Conservation (phyloP, 1,284 basidiomycete species). For the Trametes hirsuta region DNA sequence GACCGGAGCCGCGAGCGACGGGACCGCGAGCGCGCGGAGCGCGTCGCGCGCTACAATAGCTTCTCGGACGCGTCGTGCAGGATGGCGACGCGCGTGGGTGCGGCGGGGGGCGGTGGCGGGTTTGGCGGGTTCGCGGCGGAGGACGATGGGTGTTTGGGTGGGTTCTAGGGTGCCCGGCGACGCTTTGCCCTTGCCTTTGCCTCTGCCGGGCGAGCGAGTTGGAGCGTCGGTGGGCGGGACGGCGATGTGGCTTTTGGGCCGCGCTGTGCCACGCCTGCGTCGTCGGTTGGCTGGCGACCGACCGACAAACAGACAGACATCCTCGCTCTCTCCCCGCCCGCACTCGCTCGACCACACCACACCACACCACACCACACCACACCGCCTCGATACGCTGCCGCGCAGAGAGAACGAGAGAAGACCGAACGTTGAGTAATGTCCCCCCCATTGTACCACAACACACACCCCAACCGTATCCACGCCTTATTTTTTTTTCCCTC, state of each 20-base stretch:
- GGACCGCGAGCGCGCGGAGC: conserved; percentile 22
- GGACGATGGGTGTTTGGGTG: conserved; percentile 10
- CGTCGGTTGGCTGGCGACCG: too few species aligned
- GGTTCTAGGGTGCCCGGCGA: neutral
- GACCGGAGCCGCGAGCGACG: conserved; percentile 30
- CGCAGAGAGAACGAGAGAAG: neutral
- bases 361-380: neutral
- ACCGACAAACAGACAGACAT: too few species aligned
- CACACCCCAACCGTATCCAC: conserved; percentile 9
- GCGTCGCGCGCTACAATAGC: conserved; percentile 30
- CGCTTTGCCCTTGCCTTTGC: neutral
- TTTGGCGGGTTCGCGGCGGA: conserved; percentile 3
- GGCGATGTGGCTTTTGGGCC: too few species aligned
- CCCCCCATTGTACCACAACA: neutral
- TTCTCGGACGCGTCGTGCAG: conserved; percentile 23
- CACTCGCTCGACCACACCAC: neutral
- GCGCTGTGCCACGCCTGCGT: too few species aligned
- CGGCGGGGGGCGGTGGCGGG: conserved; percentile 3
- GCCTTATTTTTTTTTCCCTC: neutral
- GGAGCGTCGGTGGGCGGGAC: too few species aligned
- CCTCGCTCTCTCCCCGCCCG: too few species aligned
- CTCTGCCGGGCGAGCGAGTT: neutral
- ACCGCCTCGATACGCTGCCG: neutral
- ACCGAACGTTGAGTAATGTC: conserved; percentile 13
- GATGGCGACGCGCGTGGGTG: neutral